A percentile compares a stretch with the other conserved stretches of the same genome.
These are phyloP conservation scores for Deuterostichococcus epilithicus DNA, from an alignment of 139 green algal genomes.

Conservation along the genomic window DNA sequence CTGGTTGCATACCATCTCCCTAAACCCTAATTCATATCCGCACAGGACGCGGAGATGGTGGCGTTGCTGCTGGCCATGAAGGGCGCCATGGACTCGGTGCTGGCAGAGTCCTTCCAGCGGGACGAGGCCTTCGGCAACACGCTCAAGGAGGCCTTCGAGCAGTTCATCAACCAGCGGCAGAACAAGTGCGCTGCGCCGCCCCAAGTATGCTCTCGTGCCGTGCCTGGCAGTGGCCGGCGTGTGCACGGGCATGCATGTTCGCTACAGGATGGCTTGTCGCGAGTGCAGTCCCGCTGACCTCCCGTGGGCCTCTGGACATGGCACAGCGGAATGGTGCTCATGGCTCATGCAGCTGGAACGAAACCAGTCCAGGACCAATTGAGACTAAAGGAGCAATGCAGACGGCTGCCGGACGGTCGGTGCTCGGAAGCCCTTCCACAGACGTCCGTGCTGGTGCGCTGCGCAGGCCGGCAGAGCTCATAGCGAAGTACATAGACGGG, in stretches of 20 bases:
- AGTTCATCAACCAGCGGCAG: conserved; percentile 88
- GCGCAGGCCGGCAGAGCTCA: conserved; percentile 85
- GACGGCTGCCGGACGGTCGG: too few species aligned
- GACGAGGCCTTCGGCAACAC: conserved; percentile 65
- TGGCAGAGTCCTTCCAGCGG: conserved; percentile 51
- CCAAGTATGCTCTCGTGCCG: too few species aligned
- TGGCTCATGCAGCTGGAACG: too few species aligned
- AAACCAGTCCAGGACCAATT: too few species aligned
- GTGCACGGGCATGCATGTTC: too few species aligned
- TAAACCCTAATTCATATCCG: background rate
- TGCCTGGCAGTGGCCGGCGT: too few species aligned
- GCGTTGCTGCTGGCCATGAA: conserved; percentile 81
- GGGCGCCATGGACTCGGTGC: conserved; percentile 61
- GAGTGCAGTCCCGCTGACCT: too few species aligned
- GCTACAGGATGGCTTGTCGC: too few species aligned
- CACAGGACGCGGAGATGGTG: conserved; percentile 87
- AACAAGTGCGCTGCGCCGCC: conserved; percentile 28
- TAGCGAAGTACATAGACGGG: conserved; percentile 94
- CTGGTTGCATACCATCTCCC: background rate
- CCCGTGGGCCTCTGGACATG: too few species aligned
- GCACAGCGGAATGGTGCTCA: too few species aligned
- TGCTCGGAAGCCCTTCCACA: background rate
- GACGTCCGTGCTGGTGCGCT: background rate
- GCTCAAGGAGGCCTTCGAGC: conserved; percentile 92
- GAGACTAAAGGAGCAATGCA: too few species aligned